phyloP scores from a whole-genome alignment of 768 basidiomycete species.

The Xanthoconium purpureum region DNA sequence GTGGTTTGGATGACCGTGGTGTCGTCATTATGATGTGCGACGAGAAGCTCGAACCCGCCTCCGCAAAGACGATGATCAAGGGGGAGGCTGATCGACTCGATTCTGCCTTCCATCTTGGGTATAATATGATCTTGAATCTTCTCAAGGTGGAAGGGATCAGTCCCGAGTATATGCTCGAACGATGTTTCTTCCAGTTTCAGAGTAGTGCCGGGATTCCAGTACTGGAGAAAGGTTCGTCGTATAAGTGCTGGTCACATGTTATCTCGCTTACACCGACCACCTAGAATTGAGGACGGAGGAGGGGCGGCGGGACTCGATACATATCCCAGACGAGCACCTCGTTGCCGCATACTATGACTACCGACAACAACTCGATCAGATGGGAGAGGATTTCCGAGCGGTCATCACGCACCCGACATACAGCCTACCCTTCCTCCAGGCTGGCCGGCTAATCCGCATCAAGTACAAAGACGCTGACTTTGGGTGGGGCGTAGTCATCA shows the following conservation, averaged over 20 bases:
- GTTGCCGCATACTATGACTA: constrained; percentile 91
- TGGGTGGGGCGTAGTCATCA: constrained; percentile 95
- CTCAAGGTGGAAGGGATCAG: constrained; percentile 99
- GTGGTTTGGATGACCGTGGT: constrained; percentile 96
- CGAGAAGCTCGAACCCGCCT: constrained; percentile 90
- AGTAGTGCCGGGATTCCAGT: constrained; percentile 87
- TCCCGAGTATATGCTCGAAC: constrained; percentile 96
- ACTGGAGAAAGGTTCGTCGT: constrained; percentile 71
- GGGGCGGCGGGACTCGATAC: constrained; percentile 54
- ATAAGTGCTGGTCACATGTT: not conserved
- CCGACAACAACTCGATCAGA: constrained; percentile 89
- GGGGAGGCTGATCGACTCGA: constrained; percentile 95
- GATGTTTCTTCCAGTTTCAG: constrained; percentile 99
- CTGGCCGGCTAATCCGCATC: constrained; percentile 89
- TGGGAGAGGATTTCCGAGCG: constrained; percentile 82
- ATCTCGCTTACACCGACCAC: constrained; percentile 6
- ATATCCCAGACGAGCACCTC: constrained; percentile 79
- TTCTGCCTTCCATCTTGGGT: constrained; percentile 97
- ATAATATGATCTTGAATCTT: constrained; percentile 98
- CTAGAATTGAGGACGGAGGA: constrained; percentile 78
- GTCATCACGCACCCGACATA: constrained; percentile 96
- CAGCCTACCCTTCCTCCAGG: constrained; percentile 89
- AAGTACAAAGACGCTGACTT: constrained; percentile 86
- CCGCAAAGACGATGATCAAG: constrained; percentile 96
- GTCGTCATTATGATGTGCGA: constrained; percentile 99